Conservation (phyloP, 2,329 filamentous ascomycete genomes). For the Fusarium camptoceras region DNA sequence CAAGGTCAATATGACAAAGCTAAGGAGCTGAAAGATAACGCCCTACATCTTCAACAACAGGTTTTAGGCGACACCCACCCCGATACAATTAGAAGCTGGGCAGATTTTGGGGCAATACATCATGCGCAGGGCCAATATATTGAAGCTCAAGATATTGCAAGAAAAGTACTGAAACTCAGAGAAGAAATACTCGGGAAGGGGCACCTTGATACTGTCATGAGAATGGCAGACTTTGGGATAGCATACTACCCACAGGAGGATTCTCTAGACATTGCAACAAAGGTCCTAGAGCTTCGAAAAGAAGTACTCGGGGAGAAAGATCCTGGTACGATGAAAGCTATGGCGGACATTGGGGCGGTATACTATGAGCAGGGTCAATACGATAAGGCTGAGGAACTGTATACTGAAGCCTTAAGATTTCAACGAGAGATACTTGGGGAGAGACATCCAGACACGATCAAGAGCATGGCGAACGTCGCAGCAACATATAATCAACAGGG, state of each 20-base stretch:
- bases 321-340: not conserved
- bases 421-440: not conserved
- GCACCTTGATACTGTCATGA: too few species aligned
- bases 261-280: too few species aligned
- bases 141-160: too few species aligned
- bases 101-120: too few species aligned
- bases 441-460: not conserved
- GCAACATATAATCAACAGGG: accelerated
- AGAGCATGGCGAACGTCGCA: accelerated
- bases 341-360: constrained; percentile 4
- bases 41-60: not conserved
- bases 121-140: too few species aligned
- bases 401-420: accelerated
- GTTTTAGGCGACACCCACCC: not conserved
- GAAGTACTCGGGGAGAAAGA: constrained; percentile 6
- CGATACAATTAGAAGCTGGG: not conserved
- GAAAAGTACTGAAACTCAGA: too few species aligned
- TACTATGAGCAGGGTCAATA: not conserved
- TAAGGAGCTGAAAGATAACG: not conserved
- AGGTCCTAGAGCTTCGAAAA: not conserved
- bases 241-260: too few species aligned
- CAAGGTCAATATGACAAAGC: not conserved
- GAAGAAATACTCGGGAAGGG: too few species aligned
- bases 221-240: accelerated
- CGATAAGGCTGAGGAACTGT: accelerated